phyloP scores from a whole-genome alignment of 768 basidiomycete genomes.

The Asterophora lycoperdoides region DNA sequence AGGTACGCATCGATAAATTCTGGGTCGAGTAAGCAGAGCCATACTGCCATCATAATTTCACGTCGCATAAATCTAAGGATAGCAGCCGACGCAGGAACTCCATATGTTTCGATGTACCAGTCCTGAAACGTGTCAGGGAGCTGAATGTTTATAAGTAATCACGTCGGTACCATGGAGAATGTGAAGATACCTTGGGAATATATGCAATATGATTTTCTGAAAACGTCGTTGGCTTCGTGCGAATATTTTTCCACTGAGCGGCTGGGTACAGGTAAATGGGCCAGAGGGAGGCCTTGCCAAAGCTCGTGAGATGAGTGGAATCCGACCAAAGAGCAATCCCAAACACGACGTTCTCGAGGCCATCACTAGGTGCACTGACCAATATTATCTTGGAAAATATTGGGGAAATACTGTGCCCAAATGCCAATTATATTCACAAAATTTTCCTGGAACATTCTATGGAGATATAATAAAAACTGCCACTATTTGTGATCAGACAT shows the following conservation, averaged over 20 bases:
- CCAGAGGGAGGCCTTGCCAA: slow-evolving; percentile 26
- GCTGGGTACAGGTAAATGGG: slow-evolving; percentile 22
- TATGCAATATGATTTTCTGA: slow-evolving; percentile 14
- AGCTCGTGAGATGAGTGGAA: slow-evolving; percentile 25
- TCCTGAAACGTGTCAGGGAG: too few species aligned
- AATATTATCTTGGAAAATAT: too few species aligned
- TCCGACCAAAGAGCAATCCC: slow-evolving; percentile 19
- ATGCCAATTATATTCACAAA: too few species aligned
- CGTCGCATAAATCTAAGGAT: slow-evolving; percentile 23
- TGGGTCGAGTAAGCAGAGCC: slow-evolving; percentile 22
- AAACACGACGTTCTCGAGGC: too few species aligned
- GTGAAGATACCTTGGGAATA: background rate
- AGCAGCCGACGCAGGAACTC: too few species aligned
- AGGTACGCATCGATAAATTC: slow-evolving; percentile 24
- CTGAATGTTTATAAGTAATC: background rate
- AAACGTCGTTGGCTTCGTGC: slow-evolving; percentile 9
- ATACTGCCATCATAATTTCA: slow-evolving; percentile 28
- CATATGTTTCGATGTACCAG: too few species aligned
- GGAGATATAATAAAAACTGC: too few species aligned
- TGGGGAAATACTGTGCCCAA: too few species aligned
- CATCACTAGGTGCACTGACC: too few species aligned
- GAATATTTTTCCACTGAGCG: slow-evolving; percentile 22
- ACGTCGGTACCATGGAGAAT: background rate
- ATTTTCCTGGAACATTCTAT: too few species aligned
- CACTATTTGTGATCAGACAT: too few species aligned